Evolutionary conservation across 2,329 filamentous ascomycete genomes (phyloP).

Genomic region (Fusarium sp.): DNA sequence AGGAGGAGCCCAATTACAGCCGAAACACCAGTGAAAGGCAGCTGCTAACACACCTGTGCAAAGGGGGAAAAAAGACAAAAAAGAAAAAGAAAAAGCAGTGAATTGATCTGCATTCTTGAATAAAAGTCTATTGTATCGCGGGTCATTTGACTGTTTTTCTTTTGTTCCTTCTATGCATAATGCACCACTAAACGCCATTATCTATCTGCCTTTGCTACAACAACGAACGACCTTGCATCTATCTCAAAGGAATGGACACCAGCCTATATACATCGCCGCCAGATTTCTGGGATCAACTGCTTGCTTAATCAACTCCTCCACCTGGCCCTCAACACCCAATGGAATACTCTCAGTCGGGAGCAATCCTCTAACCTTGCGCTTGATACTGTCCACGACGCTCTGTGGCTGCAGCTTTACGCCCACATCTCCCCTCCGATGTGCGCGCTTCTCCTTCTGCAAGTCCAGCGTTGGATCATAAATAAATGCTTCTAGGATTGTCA

Average conservation of each 20-base stretch:
- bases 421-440: slow-evolving; percentile 55
- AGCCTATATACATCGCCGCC: slow-evolving; percentile 97
- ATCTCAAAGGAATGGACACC: slow-evolving; percentile 72
- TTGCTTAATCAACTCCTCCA: slow-evolving; percentile 93
- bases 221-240: not conserved
- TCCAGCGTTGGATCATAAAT: slow-evolving; percentile 97
- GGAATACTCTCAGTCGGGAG: slow-evolving; percentile 91
- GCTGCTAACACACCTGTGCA: not conserved
- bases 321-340: slow-evolving; percentile 94
- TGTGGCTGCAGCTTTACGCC: slow-evolving; percentile 68
- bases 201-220: not conserved
- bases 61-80: slow-evolving; percentile 1
- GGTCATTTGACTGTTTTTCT: not conserved
- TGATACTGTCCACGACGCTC: slow-evolving; percentile 91
- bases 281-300: slow-evolving; percentile 86
- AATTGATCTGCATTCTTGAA: not conserved
- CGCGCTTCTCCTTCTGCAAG: slow-evolving; percentile 78
- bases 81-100: not conserved
- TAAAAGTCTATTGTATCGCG: not conserved
- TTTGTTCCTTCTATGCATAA: not conserved
- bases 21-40: slow-evolving; percentile 14
- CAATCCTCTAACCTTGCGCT: slow-evolving; percentile 87
- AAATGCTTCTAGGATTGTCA: slow-evolving; percentile 98
- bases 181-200: not conserved
- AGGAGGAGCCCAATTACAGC: slow-evolving; percentile 25